Base-by-base conservation (phyloP, 176 grass and related monocot genomes). In the Phoenix dactylifera region DNA sequence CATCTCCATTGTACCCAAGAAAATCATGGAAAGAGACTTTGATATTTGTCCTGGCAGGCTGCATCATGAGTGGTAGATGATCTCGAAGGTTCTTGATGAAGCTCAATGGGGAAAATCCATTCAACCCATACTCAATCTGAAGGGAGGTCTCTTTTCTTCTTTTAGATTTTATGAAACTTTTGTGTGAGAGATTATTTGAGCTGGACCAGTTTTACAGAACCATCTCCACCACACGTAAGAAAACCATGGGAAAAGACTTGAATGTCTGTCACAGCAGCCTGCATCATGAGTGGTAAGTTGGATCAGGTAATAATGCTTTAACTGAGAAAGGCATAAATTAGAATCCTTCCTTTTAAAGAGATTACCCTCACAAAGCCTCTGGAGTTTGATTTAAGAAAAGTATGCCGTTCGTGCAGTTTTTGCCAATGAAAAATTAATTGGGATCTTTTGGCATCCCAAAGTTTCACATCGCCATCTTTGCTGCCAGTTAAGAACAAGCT, bases 401-500 rank as follows among this genome's bases (percentile, higher is more conserved):
- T 97, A 71, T 97, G 92, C 14, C 87, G 69, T 10, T 97, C 92
- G 18, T 97, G 92, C 92, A 97, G 79, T 58, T 79, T 90, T 74
- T 79, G 81, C 92, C 92, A 97, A 24, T 88, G 80, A 70, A 74
- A 88, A 58, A 97, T 75, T 49, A 90, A 55, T 55, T 85, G 77
- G 54, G 68, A 85, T 68, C 72, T 88, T 74, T 85, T 97, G 49
- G 92, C 92, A 85, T 97, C 92, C 92, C 92, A 97, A 39, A 97
- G 85, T 70, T 97, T 97, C 55, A 97, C 87, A 77, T 90, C 92
- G 75, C 92, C 92, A 80, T 97, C 87, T 81, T 97, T 97, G 63
- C 92, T 82, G 68, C 92, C 92, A 62, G 87, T 97, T 84, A 97
- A 71, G 70, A 97, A 97, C 63, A 97, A 77, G 72, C 75, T 85